Conservation (phyloP, 2,329 filamentous ascomycete genomes). For the Aspergillus caelatus region DNA sequence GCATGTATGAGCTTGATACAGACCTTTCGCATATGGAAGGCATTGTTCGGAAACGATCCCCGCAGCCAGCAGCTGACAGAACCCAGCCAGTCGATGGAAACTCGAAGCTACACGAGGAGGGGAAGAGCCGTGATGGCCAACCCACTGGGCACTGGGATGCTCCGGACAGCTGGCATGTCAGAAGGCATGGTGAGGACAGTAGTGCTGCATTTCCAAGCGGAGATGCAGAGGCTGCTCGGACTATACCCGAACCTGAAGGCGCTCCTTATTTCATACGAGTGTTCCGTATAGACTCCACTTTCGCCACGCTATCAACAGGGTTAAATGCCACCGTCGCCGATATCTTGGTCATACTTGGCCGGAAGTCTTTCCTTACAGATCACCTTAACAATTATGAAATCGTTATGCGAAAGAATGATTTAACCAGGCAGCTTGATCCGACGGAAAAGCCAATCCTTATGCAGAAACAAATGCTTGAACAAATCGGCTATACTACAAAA, state of each 20-base stretch:
- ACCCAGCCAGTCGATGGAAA: slow-evolving; percentile 38
- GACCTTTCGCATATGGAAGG: slow-evolving; percentile 90
- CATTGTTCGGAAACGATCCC: slow-evolving; percentile 72
- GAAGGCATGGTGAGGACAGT: slow-evolving; percentile 55
- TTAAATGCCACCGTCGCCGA: slow-evolving; percentile 84
- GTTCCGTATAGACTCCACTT: slow-evolving; percentile 91
- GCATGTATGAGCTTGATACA: slow-evolving; percentile 79
- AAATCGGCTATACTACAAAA: slow-evolving; percentile 84
- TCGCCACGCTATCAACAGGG: slow-evolving; percentile 84
- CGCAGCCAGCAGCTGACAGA: slow-evolving; percentile 70
- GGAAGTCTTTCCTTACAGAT: slow-evolving; percentile 91
- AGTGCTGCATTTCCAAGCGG: slow-evolving; percentile 43
- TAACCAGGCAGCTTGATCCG: slow-evolving; percentile 76
- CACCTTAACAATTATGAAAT: slow-evolving; percentile 94
- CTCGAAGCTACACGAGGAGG: slow-evolving; percentile 31
- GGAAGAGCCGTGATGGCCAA: slow-evolving; percentile 35
- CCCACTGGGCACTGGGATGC: slow-evolving; percentile 77
- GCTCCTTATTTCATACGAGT: slow-evolving; percentile 89
- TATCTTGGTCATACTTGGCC: slow-evolving; percentile 84
- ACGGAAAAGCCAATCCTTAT: slow-evolving; percentile 84
- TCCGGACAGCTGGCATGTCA: slow-evolving; percentile 95
- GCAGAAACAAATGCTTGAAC: slow-evolving; percentile 86
- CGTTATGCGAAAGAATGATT: slow-evolving; percentile 88
- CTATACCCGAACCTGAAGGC: slow-evolving; percentile 72
- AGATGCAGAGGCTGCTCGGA: slow-evolving; percentile 70